Conservation (phyloP, 148 eudicot genomes). For the Vaccinium myrtillus region DNA sequence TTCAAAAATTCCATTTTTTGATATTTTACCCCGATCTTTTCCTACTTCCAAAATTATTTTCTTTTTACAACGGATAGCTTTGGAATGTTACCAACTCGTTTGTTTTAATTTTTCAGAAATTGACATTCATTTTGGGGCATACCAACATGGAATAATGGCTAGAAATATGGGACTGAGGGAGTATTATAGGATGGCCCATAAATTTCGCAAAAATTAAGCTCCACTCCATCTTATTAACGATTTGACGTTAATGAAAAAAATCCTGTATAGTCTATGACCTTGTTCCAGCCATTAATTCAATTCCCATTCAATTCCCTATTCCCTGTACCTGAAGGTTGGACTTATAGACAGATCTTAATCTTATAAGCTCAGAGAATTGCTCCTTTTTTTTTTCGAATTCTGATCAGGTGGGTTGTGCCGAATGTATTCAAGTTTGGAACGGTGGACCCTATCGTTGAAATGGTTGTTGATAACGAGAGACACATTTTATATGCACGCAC, state of each 20-base stretch:
- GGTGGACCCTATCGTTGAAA: slow-evolving; percentile 88
- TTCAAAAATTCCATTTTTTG: background rate
- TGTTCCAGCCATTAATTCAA: background rate
- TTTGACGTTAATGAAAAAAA: background rate
- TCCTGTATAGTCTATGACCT: background rate
- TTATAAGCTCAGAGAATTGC: slow-evolving; percentile 10
- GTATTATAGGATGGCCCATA: background rate
- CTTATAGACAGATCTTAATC: slow-evolving; percentile 9
- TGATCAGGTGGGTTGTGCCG: slow-evolving; percentile 91
- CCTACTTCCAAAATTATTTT: background rate
- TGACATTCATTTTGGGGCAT: background rate
- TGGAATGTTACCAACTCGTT: background rate
- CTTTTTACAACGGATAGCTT: background rate
- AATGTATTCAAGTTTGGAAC: slow-evolving; percentile 97
- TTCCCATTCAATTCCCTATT: background rate
- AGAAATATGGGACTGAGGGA: background rate
- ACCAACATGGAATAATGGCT: background rate
- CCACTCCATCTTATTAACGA: background rate
- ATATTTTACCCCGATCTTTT: background rate
- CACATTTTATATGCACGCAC: slow-evolving; percentile 91
- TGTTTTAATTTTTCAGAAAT: background rate
- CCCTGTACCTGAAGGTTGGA: background rate
- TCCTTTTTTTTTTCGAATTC: slow-evolving; percentile 6
- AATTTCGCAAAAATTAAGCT: background rate
- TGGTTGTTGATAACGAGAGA: slow-evolving; percentile 93